A percentile compares a stretch with the other conserved stretches of the same genome.
Evolutionary conservation across 225 moss, liverwort and hornwort species (phyloP).

Genomic region (Lunularia cruciata): DNA sequence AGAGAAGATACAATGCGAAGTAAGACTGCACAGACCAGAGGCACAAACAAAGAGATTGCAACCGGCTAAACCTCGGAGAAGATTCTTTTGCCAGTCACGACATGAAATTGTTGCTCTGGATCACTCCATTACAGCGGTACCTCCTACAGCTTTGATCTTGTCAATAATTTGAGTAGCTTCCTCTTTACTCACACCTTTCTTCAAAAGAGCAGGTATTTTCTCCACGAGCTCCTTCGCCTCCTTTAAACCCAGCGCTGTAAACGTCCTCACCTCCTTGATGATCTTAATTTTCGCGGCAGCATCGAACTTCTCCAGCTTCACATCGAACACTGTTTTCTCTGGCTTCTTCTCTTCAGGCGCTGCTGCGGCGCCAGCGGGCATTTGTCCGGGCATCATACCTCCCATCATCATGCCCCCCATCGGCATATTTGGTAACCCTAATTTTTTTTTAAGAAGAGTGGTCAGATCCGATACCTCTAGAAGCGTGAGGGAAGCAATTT

Average conservation of each 20-base stretch:
- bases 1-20: conserved; percentile 16
- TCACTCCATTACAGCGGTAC: conserved; percentile 92
- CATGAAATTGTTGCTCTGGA: neutral
- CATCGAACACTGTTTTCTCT: conserved; percentile 90
- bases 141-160: conserved; percentile 90
- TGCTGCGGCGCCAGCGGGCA: conserved; percentile 44
- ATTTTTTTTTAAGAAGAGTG: conserved; percentile 83
- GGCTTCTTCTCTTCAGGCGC: conserved; percentile 74
- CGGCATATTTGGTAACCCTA: conserved; percentile 82
- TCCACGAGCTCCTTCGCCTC: conserved; percentile 99
- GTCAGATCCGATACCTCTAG: conserved; percentile 94
- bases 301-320: conserved; percentile 97
- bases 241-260: conserved; percentile 91
- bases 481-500: conserved; percentile 84
- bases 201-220: conserved; percentile 81
- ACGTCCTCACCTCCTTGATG: conserved; percentile 97
- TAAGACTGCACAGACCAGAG: conserved; percentile 14
- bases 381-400: conserved; percentile 30
- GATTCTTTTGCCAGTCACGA: neutral
- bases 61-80: conserved; percentile 8
- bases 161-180: conserved; percentile 97
- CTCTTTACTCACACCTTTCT: conserved; percentile 92
- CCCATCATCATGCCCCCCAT: conserved; percentile 87
- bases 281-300: conserved; percentile 93
- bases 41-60: conserved; percentile 3